Base-by-base conservation (phyloP, 768 basidiomycete species). In the Rhodotorula graminis region DNA sequence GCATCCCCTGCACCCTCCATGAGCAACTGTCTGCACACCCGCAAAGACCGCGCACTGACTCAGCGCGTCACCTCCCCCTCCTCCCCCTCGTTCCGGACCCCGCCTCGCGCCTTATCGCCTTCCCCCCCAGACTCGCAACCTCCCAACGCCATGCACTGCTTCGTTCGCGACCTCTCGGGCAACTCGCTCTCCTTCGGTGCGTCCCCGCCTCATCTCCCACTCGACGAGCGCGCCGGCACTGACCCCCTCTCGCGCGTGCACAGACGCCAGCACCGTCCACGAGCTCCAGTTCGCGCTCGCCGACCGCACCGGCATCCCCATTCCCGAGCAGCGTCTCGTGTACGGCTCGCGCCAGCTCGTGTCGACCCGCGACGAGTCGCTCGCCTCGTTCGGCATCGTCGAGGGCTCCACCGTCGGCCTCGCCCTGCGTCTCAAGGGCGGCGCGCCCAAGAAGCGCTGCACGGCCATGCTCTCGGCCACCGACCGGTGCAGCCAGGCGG, bases 401-500 rank as follows among this genome's bases (percentile, higher is more conserved):
- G 69, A 67, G 2, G 64, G 69, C 5, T 46, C 58, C 11, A 74
- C 73, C 2, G 49, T 74, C 59, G 59, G 57, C 19, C 60, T 74
- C 33, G 69, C 69, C 2, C 67, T 74, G 27, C 63, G 73, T 12
- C 55, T 71, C 27, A 52, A 60, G 10, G 68, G 71, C 29, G 71
- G 71, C 31, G 75, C 68, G n/a, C 68, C 68, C 2, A 76, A 76
- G 75, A 76, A 76, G 59, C 68, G 75, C 3, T 75, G 74, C 61
- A 64, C n/a, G 19, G 61, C 40, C 63, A 61, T 60, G 42, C 18
- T 76, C 44, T 44, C 31, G n/a, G 33, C 71, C 44, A 76, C 75
- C 19, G 71, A 76, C 15, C 87, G 86, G 71, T 93, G 92, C 84
- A 89, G 85, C 78, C 88, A 87, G 72, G 90, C 91, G 14, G 89